These are phyloP conservation scores for Sistotremastrum niveocremeum DNA, from an alignment of 768 basidiomycete species.

Conservation along the genomic window DNA sequence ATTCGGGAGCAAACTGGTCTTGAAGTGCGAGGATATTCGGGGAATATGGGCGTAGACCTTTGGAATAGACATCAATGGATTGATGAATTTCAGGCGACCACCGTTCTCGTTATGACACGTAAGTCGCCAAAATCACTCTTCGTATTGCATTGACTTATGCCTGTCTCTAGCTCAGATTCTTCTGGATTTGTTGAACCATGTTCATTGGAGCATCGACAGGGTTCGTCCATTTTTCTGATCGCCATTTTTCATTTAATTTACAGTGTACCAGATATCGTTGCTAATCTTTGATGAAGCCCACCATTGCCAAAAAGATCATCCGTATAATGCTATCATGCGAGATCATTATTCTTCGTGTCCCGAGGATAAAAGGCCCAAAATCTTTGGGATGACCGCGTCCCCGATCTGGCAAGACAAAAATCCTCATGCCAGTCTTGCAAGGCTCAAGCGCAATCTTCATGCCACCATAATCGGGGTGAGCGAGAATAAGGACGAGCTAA, in stretches of 20 bases:
- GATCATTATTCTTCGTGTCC: conserved; percentile 37
- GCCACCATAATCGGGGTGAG: conserved; percentile 65
- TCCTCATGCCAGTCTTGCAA: conserved; percentile 44
- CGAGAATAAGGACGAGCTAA: conserved; percentile 53
- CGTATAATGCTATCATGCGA: conserved; percentile 45
- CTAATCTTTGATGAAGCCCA: conserved; percentile 48
- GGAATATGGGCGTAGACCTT: conserved; percentile 57
- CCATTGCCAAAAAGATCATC: conserved; percentile 41
- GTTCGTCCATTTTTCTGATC: conserved; percentile 16
- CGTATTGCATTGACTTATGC: neutral
- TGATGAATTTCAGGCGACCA: conserved; percentile 42
- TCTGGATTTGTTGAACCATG: conserved; percentile 67
- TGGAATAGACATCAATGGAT: conserved; percentile 55
- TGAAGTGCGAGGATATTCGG: conserved; percentile 55
- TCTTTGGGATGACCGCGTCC: conserved; percentile 92
- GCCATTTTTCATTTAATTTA: neutral
- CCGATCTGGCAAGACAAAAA: conserved; percentile 75
- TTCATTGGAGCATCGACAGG: conserved; percentile 60
- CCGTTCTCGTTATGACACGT: conserved; percentile 85
- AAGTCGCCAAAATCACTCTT: conserved; percentile 8
- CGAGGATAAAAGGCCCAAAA: conserved; percentile 42
- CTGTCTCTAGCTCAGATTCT: conserved; percentile 61
- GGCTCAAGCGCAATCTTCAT: conserved; percentile 58
- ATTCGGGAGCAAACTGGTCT: conserved; percentile 51
- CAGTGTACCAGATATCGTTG: conserved; percentile 31